Evolutionary conservation across 352 stramenopile species (phyloP).

Genomic region (Phytophthora sp.): DNA sequence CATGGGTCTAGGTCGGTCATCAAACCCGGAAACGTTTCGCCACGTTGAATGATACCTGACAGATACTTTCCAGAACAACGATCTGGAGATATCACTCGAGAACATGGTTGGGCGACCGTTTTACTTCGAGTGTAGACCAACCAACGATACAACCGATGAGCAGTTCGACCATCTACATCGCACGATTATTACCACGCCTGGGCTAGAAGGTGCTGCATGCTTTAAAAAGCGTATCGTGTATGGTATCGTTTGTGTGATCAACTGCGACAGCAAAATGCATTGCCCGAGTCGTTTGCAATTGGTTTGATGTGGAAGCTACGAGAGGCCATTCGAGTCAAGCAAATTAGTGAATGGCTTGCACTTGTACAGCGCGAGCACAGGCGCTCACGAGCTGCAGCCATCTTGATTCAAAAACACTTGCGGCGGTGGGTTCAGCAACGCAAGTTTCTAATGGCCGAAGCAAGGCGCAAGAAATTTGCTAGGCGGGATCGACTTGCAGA

Average conservation of each 20-base stretch:
- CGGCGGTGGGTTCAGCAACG: slow-evolving; percentile 53
- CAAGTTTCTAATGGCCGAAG: slow-evolving; percentile 39
- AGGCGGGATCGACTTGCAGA: slow-evolving; percentile 23
- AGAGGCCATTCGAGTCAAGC: slow-evolving; percentile 13
- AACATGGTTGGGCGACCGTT: slow-evolving; percentile 1
- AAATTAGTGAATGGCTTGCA: slow-evolving; percentile 33
- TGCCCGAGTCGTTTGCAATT: slow-evolving; percentile 15
- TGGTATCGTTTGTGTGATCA: slow-evolving; percentile 32
- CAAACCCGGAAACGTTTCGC: not conserved
- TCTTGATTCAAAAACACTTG: slow-evolving; percentile 58
- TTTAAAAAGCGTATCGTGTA: no score
- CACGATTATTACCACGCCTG: not conserved
- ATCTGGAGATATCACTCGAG: slow-evolving; percentile 2
- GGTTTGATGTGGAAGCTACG: slow-evolving; percentile 20
- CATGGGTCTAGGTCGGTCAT: slow-evolving; percentile 5
- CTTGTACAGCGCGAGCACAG: slow-evolving; percentile 32
- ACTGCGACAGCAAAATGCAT: slow-evolving; percentile 26
- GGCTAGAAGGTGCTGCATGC: slow-evolving; percentile 8
- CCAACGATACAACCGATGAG: not conserved
- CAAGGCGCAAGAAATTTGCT: slow-evolving; percentile 38
- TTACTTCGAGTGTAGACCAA: slow-evolving; percentile 3
- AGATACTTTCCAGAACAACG: not conserved
- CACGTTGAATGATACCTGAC: slow-evolving; percentile 20
- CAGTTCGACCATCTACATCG: not conserved
- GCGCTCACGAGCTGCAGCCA: slow-evolving; percentile 14